phyloP scores from a whole-genome alignment of 768 basidiomycete species.

The Serendipita sp. region DNA sequence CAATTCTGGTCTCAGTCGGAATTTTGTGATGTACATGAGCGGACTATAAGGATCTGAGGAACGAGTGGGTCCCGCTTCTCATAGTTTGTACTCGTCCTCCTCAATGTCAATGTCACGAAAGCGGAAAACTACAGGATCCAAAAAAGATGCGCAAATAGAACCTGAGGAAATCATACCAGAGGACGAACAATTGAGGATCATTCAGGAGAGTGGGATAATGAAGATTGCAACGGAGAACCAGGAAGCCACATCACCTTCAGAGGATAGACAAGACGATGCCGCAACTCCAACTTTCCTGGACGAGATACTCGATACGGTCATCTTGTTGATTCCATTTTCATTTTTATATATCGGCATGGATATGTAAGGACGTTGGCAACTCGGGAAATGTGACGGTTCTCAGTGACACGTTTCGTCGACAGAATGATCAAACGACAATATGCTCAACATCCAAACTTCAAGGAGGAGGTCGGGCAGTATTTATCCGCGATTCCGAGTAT shows the following conservation, averaged over 20 bases:
- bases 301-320: conserved; percentile 51
- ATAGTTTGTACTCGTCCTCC: too few relatives aligned
- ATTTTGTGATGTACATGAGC: too few relatives aligned
- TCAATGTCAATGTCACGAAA: too few relatives aligned
- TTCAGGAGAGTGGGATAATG: conserved; percentile 42
- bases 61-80: too few relatives aligned
- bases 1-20: too few relatives aligned
- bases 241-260: neutral
- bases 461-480: neutral
- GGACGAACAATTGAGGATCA: conserved; percentile 64
- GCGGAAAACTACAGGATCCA: too few relatives aligned
- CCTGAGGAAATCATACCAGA: conserved; percentile 31
- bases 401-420: neutral
- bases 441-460: neutral
- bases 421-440: conserved; percentile 5
- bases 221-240: conserved; percentile 12
- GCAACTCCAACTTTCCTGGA: conserved; percentile 30
- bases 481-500: neutral
- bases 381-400: neutral
- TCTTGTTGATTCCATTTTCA: conserved; percentile 57
- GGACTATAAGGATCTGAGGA: too few relatives aligned
- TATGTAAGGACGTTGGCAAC: conserved; percentile 39
- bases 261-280: conserved; percentile 23
- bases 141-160: too few relatives aligned
- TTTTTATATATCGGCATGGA: conserved; percentile 71